Base-by-base conservation (phyloP, 495 filamentous ascomycete genomes). In the Hyaloscypha bicolor region DNA sequence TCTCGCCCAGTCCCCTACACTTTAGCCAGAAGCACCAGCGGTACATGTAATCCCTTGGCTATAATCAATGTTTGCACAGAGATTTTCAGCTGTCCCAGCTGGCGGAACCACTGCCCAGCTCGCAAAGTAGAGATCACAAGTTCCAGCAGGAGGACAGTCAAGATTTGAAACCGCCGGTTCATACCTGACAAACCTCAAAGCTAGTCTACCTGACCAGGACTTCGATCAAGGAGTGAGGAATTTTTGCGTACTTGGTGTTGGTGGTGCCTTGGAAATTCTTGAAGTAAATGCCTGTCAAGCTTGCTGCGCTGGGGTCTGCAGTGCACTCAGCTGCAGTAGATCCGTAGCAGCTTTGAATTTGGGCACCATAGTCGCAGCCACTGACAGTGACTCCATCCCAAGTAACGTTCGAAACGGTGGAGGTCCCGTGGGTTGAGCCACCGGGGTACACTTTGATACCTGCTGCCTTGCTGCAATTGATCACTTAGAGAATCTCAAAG, bases 341-440 rank as follows among this genome's bases (percentile, higher is more conserved):
- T 33, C 75, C 74, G 64, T 83, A 83, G 62, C 81, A 83, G 45
- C 78, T 81, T 64, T 82, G 77, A 32, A 82, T 81, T 70, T 82
- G 80, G 63, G 82, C 73, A n/a, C 76, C 81, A 63, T 82, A 83
- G 51, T 81, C 79, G 53, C 75, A 78, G 29, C 73, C 75, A 5
- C 76, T 65, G 5, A 82, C 76, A 25, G 71, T 74, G 39, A 83
- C 68, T 9, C 69, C 75, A 3, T 70, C 74, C 63, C 73, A 82
- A 0, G 81, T 83, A 12, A 82, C 80, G 66, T 82, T 83, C 9
- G 64, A 71, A 22, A 82, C 79, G 0, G 76, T 78, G 0, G 79
- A 76, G 0, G 71, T 62, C 0, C 76, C 78, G 69, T 79, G 76
- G 8, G 35, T 12, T 6, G 35, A 37, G 16, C 68, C 71, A 5